These are phyloP conservation scores for Termitomyces sp. DNA, from an alignment of 768 basidiomycete species.

Conservation along the genomic window DNA sequence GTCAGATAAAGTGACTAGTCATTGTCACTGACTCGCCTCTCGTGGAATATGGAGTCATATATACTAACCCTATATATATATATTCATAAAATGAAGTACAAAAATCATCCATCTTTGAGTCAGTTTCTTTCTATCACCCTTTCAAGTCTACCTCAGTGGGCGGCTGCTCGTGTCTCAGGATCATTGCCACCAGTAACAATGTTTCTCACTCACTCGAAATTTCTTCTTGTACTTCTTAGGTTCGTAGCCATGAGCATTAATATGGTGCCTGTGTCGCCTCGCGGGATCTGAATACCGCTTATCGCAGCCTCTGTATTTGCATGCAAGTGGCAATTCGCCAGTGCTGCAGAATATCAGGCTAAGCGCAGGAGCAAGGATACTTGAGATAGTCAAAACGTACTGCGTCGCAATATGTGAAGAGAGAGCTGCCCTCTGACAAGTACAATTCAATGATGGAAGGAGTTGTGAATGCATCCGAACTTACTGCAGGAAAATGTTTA, in stretches of 20 bases:
- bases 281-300: slow-evolving; percentile 61
- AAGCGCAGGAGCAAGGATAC: neutral
- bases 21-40: neutral
- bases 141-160: neutral
- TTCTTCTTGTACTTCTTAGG: slow-evolving; percentile 40
- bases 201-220: slow-evolving; percentile 22
- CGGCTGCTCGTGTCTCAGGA: neutral
- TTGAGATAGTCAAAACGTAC: neutral
- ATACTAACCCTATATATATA: neutral
- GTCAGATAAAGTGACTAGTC: neutral
- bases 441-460: too few species aligned
- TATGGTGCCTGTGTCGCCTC: slow-evolving; percentile 55
- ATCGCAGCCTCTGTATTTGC: slow-evolving; percentile 40
- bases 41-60: neutral
- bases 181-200: neutral
- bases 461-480: neutral
- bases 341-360: slow-evolving; percentile 35
- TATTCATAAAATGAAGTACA: neutral
- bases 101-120: neutral
- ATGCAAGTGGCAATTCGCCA: slow-evolving; percentile 48
- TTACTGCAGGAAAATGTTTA: slow-evolving; percentile 5
- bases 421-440: slow-evolving; percentile 4
- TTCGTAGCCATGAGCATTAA: slow-evolving; percentile 43
- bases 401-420: slow-evolving; percentile 8
- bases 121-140: neutral